phyloP scores from a whole-genome alignment of 805 yeast genomes.

The Saturnispora mendoncae region DNA sequence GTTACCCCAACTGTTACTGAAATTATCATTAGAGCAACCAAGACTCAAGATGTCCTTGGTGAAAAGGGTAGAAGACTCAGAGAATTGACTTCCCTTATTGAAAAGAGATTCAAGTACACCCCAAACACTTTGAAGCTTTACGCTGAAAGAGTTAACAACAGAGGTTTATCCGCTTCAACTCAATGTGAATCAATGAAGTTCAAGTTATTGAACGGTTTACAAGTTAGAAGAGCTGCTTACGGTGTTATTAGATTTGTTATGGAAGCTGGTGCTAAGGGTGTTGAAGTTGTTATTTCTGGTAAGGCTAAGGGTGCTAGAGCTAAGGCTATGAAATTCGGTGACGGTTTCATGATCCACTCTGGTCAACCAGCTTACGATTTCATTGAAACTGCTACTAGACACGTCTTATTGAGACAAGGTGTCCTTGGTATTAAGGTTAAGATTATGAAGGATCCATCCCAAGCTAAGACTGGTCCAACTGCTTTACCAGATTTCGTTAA shows the following conservation, averaged over 20 bases:
- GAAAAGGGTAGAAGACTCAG: conserved; percentile 99
- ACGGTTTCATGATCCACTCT: conserved; percentile 99
- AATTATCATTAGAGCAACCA: conserved; percentile 97
- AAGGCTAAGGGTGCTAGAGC: conserved; percentile 99
- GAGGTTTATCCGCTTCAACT: conserved; percentile 99
- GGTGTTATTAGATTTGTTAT: conserved; percentile 99
- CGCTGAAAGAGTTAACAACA: conserved; percentile 99
- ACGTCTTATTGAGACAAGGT: conserved; percentile 99
- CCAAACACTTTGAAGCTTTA: conserved; percentile 88
- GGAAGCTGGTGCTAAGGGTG: conserved; percentile 99
- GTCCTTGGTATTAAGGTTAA: conserved; percentile 98
- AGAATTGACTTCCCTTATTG: conserved; percentile 94
- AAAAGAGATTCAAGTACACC: conserved; percentile 96
- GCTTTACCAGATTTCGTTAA: conserved; percentile 93
- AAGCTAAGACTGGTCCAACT: conserved; percentile 76
- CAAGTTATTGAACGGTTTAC: conserved; percentile 97
- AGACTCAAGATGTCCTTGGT: conserved; percentile 97
- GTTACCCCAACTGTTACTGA: conserved; percentile 97
- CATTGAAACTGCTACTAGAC: conserved; percentile 98
- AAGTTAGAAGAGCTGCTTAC: conserved; percentile 99
- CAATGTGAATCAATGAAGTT: conserved; percentile 98
- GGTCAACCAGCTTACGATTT: conserved; percentile 99
- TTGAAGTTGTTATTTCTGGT: conserved; percentile 99
- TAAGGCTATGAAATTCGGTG: conserved; percentile 98
- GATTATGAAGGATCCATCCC: conserved; percentile 98